Evolutionary conservation across 1,284 basidiomycete genomes (phyloP), one percentile per base, ranked within the genome.

Genomic region (Pyrrhoderma lamaoense): DNA sequence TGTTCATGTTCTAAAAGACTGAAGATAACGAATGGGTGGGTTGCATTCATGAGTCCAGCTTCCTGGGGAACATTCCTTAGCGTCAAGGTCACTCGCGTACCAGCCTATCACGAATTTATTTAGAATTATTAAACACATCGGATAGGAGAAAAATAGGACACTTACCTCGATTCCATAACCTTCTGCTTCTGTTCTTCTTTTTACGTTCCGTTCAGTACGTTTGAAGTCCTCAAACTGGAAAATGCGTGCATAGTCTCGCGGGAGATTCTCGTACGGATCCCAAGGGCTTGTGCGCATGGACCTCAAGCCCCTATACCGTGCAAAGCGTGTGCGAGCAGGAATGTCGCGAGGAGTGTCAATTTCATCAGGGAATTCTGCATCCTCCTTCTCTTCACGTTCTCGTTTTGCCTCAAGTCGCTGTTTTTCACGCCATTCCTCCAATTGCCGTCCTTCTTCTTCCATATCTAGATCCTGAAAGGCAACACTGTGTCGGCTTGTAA

Each of bases 171-270:
- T 76, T 1, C 77, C 70, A 22, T 68, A 68, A 2, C 60, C 67
- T 31, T 88, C 82, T 42, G 77, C 72, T 42, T 82, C 78, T 3
- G 79, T 82, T 50, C 79, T 75, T 44, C 79, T 71, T 55, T 76
- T 79, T 22, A 97, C 84, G 34, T 79, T 76, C 42, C 88, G 77
- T 59, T 90, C 85, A 2, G 93, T 98, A 21, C 86, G 79, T 62
- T 82, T 86, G 70, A 88, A 98, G 62, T 95, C 91, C 67, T 97
- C 93, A 62, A 99, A 98, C 67, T 95, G 91, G 71, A 98, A 99
- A 59, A 98, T 95, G 40, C 88, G 77, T 0, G 87, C 93, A 63
- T 99, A 99, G 63, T 99, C 94, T 49, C 85, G 68, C 3, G 95
- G 96, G 16, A 99, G 74, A 60, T 96, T 95, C 69, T 99, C 95